A percentile compares a stretch with the other conserved stretches of the same genome.
phyloP scores from a whole-genome alignment of 305 asterid species.

The Fraxinus paxiana region DNA sequence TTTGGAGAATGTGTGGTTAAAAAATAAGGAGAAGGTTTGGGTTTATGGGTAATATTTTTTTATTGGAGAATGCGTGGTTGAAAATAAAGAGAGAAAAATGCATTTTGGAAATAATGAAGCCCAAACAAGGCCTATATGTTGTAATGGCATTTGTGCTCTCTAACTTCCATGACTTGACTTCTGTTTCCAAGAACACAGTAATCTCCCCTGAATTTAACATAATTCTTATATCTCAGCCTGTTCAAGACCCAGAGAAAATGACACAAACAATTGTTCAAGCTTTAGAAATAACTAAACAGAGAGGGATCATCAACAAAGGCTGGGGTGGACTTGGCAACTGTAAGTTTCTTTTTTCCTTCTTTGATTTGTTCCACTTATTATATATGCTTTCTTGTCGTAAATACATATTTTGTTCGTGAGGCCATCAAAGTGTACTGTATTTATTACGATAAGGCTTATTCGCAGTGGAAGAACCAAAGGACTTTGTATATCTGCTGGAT shows the following conservation, averaged over 20 bases:
- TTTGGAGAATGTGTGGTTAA: not conserved
- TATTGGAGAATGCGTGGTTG: not conserved
- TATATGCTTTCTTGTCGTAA: conserved; percentile 7
- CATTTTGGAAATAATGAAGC: not conserved
- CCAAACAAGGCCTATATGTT: not conserved
- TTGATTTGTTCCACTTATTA: conserved; percentile 22
- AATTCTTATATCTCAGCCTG: conserved; percentile 60
- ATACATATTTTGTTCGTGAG: conserved; percentile 17
- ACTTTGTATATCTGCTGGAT: conserved; percentile 73
- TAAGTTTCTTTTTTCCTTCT: conserved; percentile 45
- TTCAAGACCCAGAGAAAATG: conserved; percentile 93
- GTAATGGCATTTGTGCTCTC: conserved; percentile 2
- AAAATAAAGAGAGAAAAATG: not conserved
- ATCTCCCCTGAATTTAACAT: conserved; percentile 1
- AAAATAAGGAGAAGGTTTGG: not conserved
- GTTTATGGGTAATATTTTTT: not conserved
- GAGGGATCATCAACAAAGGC: conserved; percentile 94
- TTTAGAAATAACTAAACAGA: conserved; percentile 65
- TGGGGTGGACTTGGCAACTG: conserved; percentile 99
- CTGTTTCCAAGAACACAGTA: not conserved
- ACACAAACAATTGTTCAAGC: conserved; percentile 78
- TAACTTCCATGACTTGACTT: conserved; percentile 10
- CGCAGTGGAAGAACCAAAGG: conserved; percentile 85
- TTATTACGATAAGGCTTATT: conserved; percentile 11
- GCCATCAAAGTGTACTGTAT: not conserved